Base-by-base conservation (phyloP, 495 filamentous ascomycete genomes). In the Antarctomyces pellizariae region DNA sequence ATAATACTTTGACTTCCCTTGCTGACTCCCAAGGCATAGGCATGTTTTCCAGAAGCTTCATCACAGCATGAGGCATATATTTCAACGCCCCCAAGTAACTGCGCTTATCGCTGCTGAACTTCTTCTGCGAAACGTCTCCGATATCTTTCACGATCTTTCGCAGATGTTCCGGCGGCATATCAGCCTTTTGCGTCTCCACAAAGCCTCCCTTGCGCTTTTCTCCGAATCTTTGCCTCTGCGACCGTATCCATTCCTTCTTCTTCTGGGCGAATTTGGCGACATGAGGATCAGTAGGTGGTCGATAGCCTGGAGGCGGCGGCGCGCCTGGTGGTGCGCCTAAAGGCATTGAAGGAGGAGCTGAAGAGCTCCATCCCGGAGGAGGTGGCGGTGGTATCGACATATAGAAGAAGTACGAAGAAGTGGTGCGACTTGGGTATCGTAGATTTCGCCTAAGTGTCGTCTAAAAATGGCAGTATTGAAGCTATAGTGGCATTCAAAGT, bases 31-130 rank as follows among this genome's bases (percentile, higher is more conserved):
- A 99, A 5, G 89, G 89, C 89, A 99, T 99, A 5, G 89, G 89
- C 89, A 99, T 99, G 44, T 99, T 99, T 59, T 99, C 89, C 31
- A 99, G 43, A 11, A 99, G 66, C 58, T 99, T 99, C 54, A 99
- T 49, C 6, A 99, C 89, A n/a, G 89, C 89, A 46, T 99, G 89
- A 1, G 89, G 89, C 89, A 99, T 99, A 50, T 91, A 99, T 53
- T 99, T 99, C 35, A 99, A 50, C 22, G 89, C 84, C 27, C 89
- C 89, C 14, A 99, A 64, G 53, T 99, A 99, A 47, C 78, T 90
- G 31, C 89, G 71, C 59, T 99, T 99, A 57, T 99, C 89, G 43
- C 73, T 92, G 43, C 76, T 91, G 57, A 91, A 95, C 49, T 95
- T 99, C 56, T 93, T 93, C 52, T 99, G 89, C 24, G 83, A 93